Evolutionary conservation across 306 rosid genomes (phyloP), one percentile per base, ranked within the genome.

Genomic region (Alnus rubra): DNA sequence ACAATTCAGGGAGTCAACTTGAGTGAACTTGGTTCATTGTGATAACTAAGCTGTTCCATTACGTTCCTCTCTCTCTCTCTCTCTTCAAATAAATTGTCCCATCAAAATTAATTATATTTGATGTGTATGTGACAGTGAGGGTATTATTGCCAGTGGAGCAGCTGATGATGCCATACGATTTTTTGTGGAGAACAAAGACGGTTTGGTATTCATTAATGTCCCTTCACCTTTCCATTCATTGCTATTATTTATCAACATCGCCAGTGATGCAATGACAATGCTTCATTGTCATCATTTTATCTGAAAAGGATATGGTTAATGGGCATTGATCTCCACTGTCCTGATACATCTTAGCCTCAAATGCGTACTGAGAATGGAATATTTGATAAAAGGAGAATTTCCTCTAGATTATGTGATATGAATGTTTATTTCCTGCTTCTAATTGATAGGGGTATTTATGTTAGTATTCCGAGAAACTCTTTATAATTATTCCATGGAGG

Each of bases 131-230:
- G 84, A 73, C 91, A 96, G 99, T 76, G 90, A 89, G 54, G 97
- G 92, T 65, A 93, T 96, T 74, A 86, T 96, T 84, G 96, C 94
- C 71, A 93, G 96, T 87, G 99, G 98, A 86, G 99, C 99, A 74
- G 98, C 98, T 58, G 99, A 95, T 78, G 92, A 95, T 82, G 85
- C 91, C 60, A 91, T 95, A 59, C 87, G 90, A 30, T 85, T 93
- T 79, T 96, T 96, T 81, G 94, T 85, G 82, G 91, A 89, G 79
- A 86, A 89, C 75, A 74, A 64, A 23, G 90, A 93, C 79, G 82
- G 82, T 74, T 78, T 76, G 91, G 99, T 96, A 86, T 83, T 79
- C 18, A 19, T 64, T 69, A 74, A 51, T 72, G 10, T 35, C 31
- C 30, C 12, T 18, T 68, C 51, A 42, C 31, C 51, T 67, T 67